Conservation (phyloP, 805 yeast genomes). For the Wickerhamiella occidentalis region DNA sequence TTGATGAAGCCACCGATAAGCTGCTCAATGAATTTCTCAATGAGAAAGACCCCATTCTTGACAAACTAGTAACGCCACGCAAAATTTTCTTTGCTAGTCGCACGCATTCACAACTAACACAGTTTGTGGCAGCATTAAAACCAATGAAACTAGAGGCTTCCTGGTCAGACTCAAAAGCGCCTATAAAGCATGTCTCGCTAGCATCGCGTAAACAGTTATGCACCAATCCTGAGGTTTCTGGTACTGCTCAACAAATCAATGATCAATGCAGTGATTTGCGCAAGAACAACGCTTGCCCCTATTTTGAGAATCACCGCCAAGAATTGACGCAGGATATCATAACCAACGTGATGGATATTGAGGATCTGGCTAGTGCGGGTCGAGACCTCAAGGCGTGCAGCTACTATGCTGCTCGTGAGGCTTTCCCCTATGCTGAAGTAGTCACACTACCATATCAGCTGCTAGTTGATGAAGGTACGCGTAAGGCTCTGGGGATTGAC, state of each 20-base stretch:
- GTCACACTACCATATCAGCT: slow-evolving; percentile 79
- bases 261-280: slow-evolving; percentile 73
- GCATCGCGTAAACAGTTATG: slow-evolving; percentile 83
- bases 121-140: slow-evolving; percentile 60
- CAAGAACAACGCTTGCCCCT: slow-evolving; percentile 30
- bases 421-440: slow-evolving; percentile 51
- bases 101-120: slow-evolving; percentile 81
- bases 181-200: slow-evolving; percentile 54
- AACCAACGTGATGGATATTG: slow-evolving; percentile 58
- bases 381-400: slow-evolving; percentile 53
- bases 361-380: slow-evolving; percentile 60
- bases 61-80: slow-evolving; percentile 25
- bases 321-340: slow-evolving; percentile 45
- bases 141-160: slow-evolving; percentile 56
- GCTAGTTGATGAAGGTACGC: slow-evolving; percentile 46
- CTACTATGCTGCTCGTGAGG: slow-evolving; percentile 59
- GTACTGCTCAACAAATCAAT: slow-evolving; percentile 46
- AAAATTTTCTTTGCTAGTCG: slow-evolving; percentile 66
- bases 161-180: slow-evolving; percentile 35
- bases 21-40: slow-evolving; percentile 9
- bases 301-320: slow-evolving; percentile 19
- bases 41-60: slow-evolving; percentile 8
- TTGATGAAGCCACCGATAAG: slow-evolving; percentile 11
- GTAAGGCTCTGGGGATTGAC: slow-evolving; percentile 47
- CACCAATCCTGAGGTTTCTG: slow-evolving; percentile 49